Base-by-base conservation (phyloP, 208 protist species). In the Crithidia bombi region DNA sequence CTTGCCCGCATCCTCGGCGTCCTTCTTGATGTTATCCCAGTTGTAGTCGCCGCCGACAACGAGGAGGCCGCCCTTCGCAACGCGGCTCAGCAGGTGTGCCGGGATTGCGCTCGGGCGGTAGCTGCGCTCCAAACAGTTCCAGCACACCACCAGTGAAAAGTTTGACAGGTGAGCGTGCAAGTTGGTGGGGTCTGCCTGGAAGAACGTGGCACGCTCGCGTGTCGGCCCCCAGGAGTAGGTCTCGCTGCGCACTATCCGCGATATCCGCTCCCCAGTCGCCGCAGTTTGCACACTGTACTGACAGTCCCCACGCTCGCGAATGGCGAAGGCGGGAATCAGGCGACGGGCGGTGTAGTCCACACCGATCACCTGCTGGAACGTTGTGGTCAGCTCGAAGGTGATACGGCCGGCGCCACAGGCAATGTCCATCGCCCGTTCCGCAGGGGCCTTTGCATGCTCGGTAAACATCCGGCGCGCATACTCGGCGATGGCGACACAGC, bases 151-250 rank as follows among this genome's bases (percentile, higher is more conserved):
- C 30, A 97, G 69, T 15, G 86, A 85, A 61, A 94, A 92, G 39
- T 83, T 33, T 28, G 82, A 80, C 59, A 97, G 69, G 76, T 97
- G 90, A 12, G 81, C 69, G 69, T 95, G 92, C 69, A 97, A 62
- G 75, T 97, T 95, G 19, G 86, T 90, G 19, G 90, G 90, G 75
- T 97, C 90, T 11, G 89, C 81, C 82, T 97, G 92, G 66, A 88
- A 92, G 66, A 97, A 97, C 28, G 78, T 92, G 14, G 88, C 89
- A 17, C 74, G 65, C 63, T 92, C 80, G 57, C 83, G 84, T 19
- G 86, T 92, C 21, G 76, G 51, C 59, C 69, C 78, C 87, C 89
- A 94, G 21, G 69, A 32, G 46, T 65, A 90, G 38, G 77, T 67
- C 28, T 74, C 66, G 19, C 69, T 73, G 25, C 79, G 55, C 52